Conservation (phyloP, 805 yeast genomes). For the Metschnikowia corniflorae region DNA sequence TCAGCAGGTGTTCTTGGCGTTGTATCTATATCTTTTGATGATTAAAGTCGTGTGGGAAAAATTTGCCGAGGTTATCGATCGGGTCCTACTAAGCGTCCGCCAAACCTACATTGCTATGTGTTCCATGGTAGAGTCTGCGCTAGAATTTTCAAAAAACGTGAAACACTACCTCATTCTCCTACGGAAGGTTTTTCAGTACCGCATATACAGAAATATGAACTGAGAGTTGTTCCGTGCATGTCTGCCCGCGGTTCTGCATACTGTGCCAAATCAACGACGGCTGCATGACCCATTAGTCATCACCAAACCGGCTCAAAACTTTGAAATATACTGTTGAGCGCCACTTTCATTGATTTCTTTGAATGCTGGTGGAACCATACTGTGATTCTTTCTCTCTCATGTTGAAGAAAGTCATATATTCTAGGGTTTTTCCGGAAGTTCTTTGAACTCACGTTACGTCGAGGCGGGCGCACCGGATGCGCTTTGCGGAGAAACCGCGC, state of each 20-base stretch:
- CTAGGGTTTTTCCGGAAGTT: no score
- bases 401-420: no score
- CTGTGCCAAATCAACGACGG: no score
- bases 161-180: constrained; percentile 18
- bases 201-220: constrained; percentile 25
- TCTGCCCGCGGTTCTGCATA: constrained; percentile 9
- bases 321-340: no score
- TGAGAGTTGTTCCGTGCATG: constrained; percentile 9
- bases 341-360: no score
- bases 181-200: constrained; percentile 19
- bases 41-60: constrained; percentile 6
- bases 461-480: no score
- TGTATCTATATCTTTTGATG: constrained; percentile 7
- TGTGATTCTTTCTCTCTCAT: no score
- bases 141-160: constrained; percentile 18
- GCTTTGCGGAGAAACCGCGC: no score
- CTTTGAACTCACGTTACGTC: no score
- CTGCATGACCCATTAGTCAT: no score
- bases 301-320: no score
- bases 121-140: constrained; percentile 16
- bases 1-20: neutral
- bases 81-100: constrained; percentile 14
- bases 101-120: constrained; percentile 13
- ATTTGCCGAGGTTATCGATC: constrained; percentile 9
- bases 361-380: no score